Conservation (phyloP, 169 alveolate species). For the Cryptosporidium baileyi region DNA sequence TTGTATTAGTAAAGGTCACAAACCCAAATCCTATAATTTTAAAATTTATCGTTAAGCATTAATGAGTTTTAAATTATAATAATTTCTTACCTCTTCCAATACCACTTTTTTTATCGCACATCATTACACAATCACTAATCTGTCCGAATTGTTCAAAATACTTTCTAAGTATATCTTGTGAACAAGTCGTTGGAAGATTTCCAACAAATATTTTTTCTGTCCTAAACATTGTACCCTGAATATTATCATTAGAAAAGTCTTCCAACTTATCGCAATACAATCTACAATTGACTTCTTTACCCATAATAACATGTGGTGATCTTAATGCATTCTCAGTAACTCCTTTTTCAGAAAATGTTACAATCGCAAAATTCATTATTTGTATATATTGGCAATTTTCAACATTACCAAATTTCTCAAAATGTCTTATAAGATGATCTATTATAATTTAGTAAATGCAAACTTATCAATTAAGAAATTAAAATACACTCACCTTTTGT, state of each 20-base stretch:
- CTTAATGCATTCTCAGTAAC: constrained; percentile 52
- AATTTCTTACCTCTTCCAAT: constrained; percentile 85
- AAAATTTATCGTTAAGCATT: background rate
- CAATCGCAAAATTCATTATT: constrained; percentile 60
- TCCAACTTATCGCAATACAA: constrained; percentile 56
- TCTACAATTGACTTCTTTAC: constrained; percentile 66
- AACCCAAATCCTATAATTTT: constrained; percentile 81
- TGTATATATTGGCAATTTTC: constrained; percentile 67
- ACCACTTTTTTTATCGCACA: constrained; percentile 86
- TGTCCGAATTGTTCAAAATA: constrained; percentile 87
- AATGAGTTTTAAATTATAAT: background rate
- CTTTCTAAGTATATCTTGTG: constrained; percentile 80
- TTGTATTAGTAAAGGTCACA: constrained; percentile 80
- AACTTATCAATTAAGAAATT: background rate
- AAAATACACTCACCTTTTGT: constrained; percentile 30
- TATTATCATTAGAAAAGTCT: constrained; percentile 42
- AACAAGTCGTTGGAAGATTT: constrained; percentile 79
- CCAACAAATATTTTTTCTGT: constrained; percentile 88
- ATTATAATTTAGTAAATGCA: background rate
- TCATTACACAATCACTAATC: constrained; percentile 84
- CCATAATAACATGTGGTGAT: constrained; percentile 69
- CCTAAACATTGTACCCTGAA: constrained; percentile 66
- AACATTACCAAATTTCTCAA: constrained; percentile 63
- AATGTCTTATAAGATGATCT: constrained; percentile 53
- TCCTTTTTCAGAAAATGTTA: constrained; percentile 52